phyloP scores from a whole-genome alignment of 345 rosid genomes.

The Sonneratia caseolaris region DNA sequence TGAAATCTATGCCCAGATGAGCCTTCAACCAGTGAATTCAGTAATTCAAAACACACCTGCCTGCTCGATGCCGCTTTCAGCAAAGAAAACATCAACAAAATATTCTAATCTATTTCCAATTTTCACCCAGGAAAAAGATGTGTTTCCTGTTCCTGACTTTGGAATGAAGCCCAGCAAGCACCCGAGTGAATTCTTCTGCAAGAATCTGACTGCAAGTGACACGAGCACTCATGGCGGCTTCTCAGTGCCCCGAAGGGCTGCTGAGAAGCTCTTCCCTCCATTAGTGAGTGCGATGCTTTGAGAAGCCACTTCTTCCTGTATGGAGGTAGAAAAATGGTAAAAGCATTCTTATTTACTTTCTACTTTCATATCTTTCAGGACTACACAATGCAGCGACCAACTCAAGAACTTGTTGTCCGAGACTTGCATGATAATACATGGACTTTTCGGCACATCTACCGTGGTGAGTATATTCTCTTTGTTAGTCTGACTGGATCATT shows the following conservation, averaged over 20 bases:
- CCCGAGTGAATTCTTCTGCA: constrained; percentile 92
- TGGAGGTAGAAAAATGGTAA: background rate
- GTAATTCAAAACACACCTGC: constrained; percentile 36
- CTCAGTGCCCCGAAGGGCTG: constrained; percentile 97
- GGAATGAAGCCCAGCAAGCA: constrained; percentile 78
- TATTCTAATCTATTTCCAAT: background rate
- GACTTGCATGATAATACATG: constrained; percentile 91
- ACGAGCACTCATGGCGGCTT: constrained; percentile 99
- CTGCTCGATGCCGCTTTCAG: background rate
- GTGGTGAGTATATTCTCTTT: constrained; percentile 38
- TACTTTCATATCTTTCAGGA: constrained; percentile 35
- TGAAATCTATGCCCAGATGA: constrained; percentile 93
- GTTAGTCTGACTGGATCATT: background rate
- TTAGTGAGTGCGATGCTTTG: constrained; percentile 35
- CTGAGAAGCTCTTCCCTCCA: constrained; percentile 94
- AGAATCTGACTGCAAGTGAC: constrained; percentile 91
- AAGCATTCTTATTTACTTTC: constrained; percentile 1
- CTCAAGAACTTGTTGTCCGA: constrained; percentile 89
- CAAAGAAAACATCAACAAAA: background rate
- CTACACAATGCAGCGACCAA: constrained; percentile 87
- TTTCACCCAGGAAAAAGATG: constrained; percentile 68
- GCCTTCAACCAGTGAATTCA: constrained; percentile 84
- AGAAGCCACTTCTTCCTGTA: constrained; percentile 5
- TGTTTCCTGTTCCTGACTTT: constrained; percentile 77
- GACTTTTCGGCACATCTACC: constrained; percentile 96